A percentile compares a stretch with the other conserved stretches of the same genome.
Evolutionary conservation across 2,329 filamentous ascomycete species (phyloP).

Genomic region (Pseudodiploospora longispora): DNA sequence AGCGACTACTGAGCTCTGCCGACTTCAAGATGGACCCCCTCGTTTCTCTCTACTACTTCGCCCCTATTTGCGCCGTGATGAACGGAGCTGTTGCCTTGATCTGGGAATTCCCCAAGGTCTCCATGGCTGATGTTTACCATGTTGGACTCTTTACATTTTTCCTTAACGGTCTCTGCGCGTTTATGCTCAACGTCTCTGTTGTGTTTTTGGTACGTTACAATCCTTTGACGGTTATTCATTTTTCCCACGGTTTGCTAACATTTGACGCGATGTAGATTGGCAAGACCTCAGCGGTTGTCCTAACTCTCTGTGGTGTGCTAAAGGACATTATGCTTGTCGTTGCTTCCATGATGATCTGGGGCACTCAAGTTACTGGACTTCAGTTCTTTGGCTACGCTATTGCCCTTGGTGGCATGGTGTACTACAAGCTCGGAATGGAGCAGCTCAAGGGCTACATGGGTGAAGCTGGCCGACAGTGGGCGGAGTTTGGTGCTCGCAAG

Average conservation of each 20-base stretch:
- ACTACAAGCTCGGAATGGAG: constrained; percentile 80
- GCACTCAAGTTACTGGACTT: constrained; percentile 62
- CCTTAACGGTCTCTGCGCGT: constrained; percentile 69
- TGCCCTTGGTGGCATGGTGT: constrained; percentile 65
- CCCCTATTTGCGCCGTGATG: constrained; percentile 74
- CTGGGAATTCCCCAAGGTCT: constrained; percentile 64
- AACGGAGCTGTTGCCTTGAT: constrained; percentile 67
- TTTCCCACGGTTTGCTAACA: constrained; percentile 18
- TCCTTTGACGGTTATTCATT: not conserved
- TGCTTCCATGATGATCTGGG: constrained; percentile 76
- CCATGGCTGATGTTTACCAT: constrained; percentile 61
- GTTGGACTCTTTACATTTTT: constrained; percentile 68
- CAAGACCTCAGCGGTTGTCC: constrained; percentile 77
- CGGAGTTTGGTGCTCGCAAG: constrained; percentile 71
- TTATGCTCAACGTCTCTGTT: constrained; percentile 76
- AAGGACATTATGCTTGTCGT: constrained; percentile 80
- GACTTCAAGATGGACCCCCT: constrained; percentile 91
- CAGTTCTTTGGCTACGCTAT: constrained; percentile 82
- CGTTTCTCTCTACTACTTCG: constrained; percentile 85
- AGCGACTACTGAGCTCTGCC: constrained; percentile 69
- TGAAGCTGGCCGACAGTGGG: constrained; percentile 70
- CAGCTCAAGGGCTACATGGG: constrained; percentile 72
- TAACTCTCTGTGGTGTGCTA: constrained; percentile 79
- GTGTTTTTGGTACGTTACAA: constrained; percentile 65
- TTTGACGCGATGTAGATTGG: constrained; percentile 55